These are phyloP conservation scores for Prunus fruticosa DNA, from an alignment of 306 rosid species.

Conservation along the genomic window DNA sequence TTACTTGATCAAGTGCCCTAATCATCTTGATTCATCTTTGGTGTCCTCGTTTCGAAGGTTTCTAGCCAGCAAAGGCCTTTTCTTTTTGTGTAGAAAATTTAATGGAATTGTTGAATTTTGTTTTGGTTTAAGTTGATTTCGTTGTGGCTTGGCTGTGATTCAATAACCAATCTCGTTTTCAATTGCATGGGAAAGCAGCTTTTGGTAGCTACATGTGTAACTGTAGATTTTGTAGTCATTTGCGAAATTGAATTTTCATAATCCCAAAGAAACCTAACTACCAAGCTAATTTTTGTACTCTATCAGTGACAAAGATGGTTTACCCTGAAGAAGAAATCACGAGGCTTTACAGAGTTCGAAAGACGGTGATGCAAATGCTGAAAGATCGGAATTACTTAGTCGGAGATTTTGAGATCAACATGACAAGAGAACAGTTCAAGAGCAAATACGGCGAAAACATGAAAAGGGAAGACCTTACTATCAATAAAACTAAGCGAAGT, in stretches of 20 bases:
- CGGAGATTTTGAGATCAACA: slow-evolving; percentile 51
- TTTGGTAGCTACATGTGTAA: too few relatives aligned
- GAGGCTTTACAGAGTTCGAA: slow-evolving; percentile 41
- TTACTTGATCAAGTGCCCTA: too few relatives aligned
- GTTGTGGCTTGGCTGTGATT: neutral
- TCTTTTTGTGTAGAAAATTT: neutral
- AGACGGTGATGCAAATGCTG: slow-evolving; percentile 70
- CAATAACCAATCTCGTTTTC: neutral
- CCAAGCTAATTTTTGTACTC: neutral
- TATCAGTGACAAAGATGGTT: slow-evolving; percentile 38
- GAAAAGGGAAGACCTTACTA: slow-evolving; percentile 70
- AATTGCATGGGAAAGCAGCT: too few relatives aligned
- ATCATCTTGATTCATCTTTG: too few relatives aligned
- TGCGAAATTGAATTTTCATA: neutral
- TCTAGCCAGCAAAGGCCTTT: neutral
- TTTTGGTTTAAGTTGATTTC: neutral
- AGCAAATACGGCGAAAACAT: slow-evolving; percentile 39
- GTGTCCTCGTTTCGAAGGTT: neutral
- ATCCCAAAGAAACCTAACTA: neutral
- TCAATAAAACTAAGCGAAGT: slow-evolving; percentile 32
- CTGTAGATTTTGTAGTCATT: too few relatives aligned
- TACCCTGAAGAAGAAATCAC: slow-evolving; percentile 49
- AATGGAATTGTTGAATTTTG: neutral
- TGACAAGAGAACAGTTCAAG: slow-evolving; percentile 49
- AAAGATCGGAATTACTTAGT: slow-evolving; percentile 54